Conservation (phyloP, 164 flowering plant species). For the Kalanchoe fedtschenkoi region DNA sequence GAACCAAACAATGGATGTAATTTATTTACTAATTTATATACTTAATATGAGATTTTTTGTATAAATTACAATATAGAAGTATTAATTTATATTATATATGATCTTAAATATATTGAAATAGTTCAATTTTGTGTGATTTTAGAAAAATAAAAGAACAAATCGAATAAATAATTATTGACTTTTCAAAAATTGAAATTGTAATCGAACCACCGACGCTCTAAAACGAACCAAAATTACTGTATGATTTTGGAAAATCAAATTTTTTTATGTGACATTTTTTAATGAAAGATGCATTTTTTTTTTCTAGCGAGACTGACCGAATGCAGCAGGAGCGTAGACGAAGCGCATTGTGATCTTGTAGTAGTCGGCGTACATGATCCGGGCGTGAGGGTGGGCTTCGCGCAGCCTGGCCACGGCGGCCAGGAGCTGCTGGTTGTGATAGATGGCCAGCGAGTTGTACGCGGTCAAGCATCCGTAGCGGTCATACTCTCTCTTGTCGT, state of each 20-base stretch:
- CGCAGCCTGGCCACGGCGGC: constrained; percentile 10
- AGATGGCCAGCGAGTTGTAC: constrained; percentile 12
- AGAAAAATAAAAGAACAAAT: too few species aligned
- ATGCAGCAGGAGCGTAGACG: constrained; percentile 12
- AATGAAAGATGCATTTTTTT: too few species aligned
- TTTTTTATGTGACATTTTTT: not conserved
- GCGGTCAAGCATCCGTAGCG: constrained; percentile 15
- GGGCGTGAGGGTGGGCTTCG: constrained; percentile 14
- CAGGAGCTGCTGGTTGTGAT: constrained; percentile 18
- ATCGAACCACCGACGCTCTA: too few species aligned
- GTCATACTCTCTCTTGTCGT: constrained; percentile 16
- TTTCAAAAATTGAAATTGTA: too few species aligned
- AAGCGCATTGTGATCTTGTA: constrained; percentile 16
- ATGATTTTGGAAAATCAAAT: not conserved
- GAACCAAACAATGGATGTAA: not conserved
- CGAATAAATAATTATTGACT: too few species aligned
- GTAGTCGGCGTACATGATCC: constrained; percentile 28
- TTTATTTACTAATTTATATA: not conserved
- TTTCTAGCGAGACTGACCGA: constrained; percentile 12
- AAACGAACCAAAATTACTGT: too few species aligned
- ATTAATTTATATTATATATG: too few species aligned
- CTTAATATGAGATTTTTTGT: too few species aligned
- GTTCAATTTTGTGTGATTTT: too few species aligned
- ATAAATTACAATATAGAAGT: too few species aligned
- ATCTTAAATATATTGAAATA: too few species aligned